A percentile compares a stretch with the other conserved stretches of the same genome.
Evolutionary conservation across 2,329 filamentous ascomycete species (phyloP).

Genomic region (Chrysoporthe austroafricana): DNA sequence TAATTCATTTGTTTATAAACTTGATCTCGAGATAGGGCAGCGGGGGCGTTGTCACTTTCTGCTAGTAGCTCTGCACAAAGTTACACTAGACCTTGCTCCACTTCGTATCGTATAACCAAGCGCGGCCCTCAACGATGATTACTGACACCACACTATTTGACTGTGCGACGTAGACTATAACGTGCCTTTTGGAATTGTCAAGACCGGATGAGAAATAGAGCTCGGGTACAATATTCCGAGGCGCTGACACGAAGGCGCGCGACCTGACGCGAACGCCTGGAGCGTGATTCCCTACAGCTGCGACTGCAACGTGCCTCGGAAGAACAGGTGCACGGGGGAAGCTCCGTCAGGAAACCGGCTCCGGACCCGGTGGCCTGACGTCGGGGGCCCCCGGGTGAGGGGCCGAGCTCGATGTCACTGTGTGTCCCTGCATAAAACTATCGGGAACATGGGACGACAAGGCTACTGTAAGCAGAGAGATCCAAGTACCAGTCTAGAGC

Average conservation of each 20-base stretch:
- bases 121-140: background rate
- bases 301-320: background rate
- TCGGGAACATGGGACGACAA: background rate
- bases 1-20: background rate
- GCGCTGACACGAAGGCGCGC: background rate
- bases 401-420: slow-evolving; percentile 2
- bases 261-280: background rate
- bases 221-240: background rate
- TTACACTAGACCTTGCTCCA: background rate
- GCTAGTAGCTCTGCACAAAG: background rate
- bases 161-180: background rate
- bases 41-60: background rate
- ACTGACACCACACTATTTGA: background rate
- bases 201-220: background rate
- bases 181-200: background rate
- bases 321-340: background rate
- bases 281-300: background rate
- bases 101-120: background rate
- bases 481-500: slow-evolving; percentile 1
- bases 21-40: background rate
- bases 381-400: background rate
- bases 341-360: background rate
- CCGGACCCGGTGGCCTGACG: background rate
- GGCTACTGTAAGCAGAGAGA: background rate
- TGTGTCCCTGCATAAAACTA: background rate